Evolutionary conservation across 352 stramenopile genomes (phyloP), one percentile per base, ranked within the genome.

Genomic region (Phytophthora pisi): DNA sequence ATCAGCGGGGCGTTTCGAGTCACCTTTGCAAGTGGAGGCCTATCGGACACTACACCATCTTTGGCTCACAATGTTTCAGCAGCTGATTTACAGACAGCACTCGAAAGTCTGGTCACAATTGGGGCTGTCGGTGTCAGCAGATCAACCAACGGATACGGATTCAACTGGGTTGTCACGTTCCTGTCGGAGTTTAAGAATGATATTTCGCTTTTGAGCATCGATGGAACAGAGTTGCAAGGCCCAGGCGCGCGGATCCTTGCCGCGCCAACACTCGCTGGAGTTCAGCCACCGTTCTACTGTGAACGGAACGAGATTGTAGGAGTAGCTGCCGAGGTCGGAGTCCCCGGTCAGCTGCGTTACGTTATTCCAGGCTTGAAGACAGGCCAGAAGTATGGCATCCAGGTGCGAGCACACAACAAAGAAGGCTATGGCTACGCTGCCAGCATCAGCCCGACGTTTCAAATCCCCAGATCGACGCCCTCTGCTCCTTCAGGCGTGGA

Each of bases 111-210:
- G 2, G 70, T 90, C 45, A 96, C 91, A 0, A 82, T 99, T 58
- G 84, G 90, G 11, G 75, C 90, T 50, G 96, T 99, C 3, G 78
- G 88, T 31, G 95, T 99, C 3, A 87, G 74, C 2, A 76, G 92
- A 3, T 90, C 82, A 11, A 4, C 38, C 2, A 99, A 99, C 63
- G 97, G 96, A 36, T 98, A 97, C 72, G 97, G 97, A 0, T 97
- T 92, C 78, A 98, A 98, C 62, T 99, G 96, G 90, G 68, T 97
- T 40, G 82, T 99, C 26, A 98, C 88, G 9, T 99, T 99, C 73
- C 18, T 97, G 10, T 91, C 77, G 11, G 90, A 97, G 13, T 70
- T 96, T 20, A 91, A 83, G 28, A 79, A 77, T 49, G 81, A 97
- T 11, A 70, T 97, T 8, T 84, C 79, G 10, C 61, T 97, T 5